These are phyloP conservation scores for Collybia sordida DNA, from an alignment of 768 basidiomycete species.

Conservation along the genomic window DNA sequence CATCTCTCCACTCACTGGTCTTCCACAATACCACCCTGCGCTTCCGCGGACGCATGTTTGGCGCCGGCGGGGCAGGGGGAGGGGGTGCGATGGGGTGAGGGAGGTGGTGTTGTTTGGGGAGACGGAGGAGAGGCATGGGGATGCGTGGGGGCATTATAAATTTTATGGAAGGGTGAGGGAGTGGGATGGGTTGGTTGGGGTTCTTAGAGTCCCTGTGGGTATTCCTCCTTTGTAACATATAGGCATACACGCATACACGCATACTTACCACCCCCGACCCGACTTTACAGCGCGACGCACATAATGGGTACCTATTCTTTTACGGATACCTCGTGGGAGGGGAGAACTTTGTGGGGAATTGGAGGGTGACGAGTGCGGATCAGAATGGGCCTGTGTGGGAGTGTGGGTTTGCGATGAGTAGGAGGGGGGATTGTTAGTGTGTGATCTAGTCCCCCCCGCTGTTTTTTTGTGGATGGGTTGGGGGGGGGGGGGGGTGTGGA, in stretches of 20 bases:
- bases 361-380: conserved; percentile 54
- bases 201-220: conserved; percentile 42
- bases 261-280: neutral
- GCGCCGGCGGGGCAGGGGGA: conserved; percentile 3
- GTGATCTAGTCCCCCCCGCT: too few relatives aligned
- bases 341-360: conserved; percentile 69
- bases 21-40: too few relatives aligned
- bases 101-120: conserved; percentile 65
- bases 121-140: conserved; percentile 48
- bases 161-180: conserved; percentile 54
- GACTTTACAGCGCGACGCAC: conserved; percentile 13
- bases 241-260: neutral
- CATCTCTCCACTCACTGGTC: neutral
- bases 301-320: conserved; percentile 45
- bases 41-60: conserved; percentile 13
- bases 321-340: conserved; percentile 71
- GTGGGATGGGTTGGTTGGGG: conserved; percentile 61
- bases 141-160: conserved; percentile 46
- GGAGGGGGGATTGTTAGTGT: conserved; percentile 27
- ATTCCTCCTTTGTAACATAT: conserved; percentile 9
- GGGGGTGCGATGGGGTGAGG: conserved; percentile 49
- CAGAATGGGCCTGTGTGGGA: conserved; percentile 54
- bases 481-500: too few relatives aligned
- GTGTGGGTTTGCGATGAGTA: conserved; percentile 62
- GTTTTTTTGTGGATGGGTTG: too few relatives aligned